Evolutionary conservation across 2,329 filamentous ascomycete genomes (phyloP).

Genomic region (Pestalotiopsis sp.): DNA sequence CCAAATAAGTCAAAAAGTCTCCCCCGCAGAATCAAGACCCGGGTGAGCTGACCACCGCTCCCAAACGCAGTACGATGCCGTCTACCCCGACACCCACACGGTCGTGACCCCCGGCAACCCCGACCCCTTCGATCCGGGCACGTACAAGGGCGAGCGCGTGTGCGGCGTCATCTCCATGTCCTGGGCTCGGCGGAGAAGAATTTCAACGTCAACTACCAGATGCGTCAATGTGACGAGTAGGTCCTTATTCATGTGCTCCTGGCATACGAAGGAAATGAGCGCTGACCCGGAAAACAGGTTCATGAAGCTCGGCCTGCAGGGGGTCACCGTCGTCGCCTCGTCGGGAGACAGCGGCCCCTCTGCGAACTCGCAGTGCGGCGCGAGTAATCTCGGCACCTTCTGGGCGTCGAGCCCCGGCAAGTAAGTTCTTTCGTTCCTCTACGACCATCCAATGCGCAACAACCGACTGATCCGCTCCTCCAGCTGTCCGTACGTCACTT

Average conservation of each 20-base stretch:
- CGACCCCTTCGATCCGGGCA: conserved; percentile 38
- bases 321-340: conserved; percentile 13
- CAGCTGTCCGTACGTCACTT: conserved; percentile 2
- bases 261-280: not conserved
- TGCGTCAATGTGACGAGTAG: conserved; percentile 51
- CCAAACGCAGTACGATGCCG: conserved; percentile 38
- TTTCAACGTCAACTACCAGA: conserved; percentile 44
- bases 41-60: not conserved
- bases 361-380: conserved; percentile 8
- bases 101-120: conserved; percentile 30
- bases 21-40: not conserved
- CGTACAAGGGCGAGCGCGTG: conserved; percentile 39
- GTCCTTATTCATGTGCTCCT: conserved; percentile 13
- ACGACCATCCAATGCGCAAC: not conserved
- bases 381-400: conserved; percentile 3
- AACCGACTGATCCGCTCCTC: not conserved
- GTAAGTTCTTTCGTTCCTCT: not conserved
- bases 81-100: conserved; percentile 36
- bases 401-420: not conserved
- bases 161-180: conserved; percentile 55
- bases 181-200: conserved; percentile 52
- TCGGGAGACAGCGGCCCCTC: conserved; percentile 16
- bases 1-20: not conserved
- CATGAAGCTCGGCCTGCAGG: conserved; percentile 42
- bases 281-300: conserved; percentile 26